phyloP scores from a whole-genome alignment of 73 alveolate genomes.

The Paramecium biaurelia region DNA sequence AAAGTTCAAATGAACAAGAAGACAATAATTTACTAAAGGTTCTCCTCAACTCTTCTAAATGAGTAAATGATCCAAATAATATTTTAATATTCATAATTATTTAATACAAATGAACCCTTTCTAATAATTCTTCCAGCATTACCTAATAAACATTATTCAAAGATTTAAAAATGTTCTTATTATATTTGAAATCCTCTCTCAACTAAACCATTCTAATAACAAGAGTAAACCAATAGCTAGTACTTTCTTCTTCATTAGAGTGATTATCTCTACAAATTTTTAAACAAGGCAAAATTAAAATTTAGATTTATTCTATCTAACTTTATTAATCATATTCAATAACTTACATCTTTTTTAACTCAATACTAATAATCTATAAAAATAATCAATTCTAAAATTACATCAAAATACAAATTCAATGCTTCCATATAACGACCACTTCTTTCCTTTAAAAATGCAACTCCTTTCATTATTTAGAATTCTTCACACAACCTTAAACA shows the following conservation, averaged over 20 bases:
- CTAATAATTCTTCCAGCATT: slow-evolving; percentile 19
- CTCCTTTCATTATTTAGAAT: background rate
- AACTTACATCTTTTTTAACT: background rate
- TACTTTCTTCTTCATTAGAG: slow-evolving; percentile 14
- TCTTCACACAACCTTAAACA: slow-evolving; percentile 9
- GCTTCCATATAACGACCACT: slow-evolving; percentile 24
- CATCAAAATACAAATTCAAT: slow-evolving; percentile 23
- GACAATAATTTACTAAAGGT: slow-evolving; percentile 22
- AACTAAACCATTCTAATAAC: slow-evolving; percentile 32
- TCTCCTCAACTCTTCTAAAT: slow-evolving; percentile 23
- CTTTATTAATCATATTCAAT: background rate
- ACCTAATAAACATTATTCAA: background rate
- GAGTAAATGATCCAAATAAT: slow-evolving; percentile 20
- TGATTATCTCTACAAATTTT: slow-evolving; percentile 23
- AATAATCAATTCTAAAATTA: background rate
- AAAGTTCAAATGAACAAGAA: background rate
- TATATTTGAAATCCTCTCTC: background rate
- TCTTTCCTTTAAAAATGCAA: slow-evolving; percentile 7
- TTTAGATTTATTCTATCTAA: background rate
- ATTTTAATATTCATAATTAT: background rate
- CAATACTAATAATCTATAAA: background rate
- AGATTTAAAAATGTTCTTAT: background rate
- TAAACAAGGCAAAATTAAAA: background rate
- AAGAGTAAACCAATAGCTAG: background rate
- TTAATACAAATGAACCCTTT: background rate